Base-by-base conservation (phyloP, 441 rosid species). In the Bocquillonia castaneifolia region DNA sequence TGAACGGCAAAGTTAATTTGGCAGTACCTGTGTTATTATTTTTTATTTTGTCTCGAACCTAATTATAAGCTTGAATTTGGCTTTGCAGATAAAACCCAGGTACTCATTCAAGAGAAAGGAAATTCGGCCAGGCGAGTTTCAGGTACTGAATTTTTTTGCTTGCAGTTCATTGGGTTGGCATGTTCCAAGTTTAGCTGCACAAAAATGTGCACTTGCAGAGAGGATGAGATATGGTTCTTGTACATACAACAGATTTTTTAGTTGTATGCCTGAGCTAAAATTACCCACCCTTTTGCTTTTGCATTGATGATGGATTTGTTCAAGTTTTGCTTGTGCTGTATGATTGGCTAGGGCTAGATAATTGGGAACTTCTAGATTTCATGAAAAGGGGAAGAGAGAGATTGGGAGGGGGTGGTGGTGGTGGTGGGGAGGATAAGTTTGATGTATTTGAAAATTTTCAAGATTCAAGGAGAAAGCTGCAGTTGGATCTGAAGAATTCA, bases 101-200 rank as follows among this genome's bases (percentile, higher is more conserved):
- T 95, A 95, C 75, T 91, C 99, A 36, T 91, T 95, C 81, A 92
- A 88, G 89, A 84, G 99, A 77, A 92, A 92, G 80, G 99, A 95
- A 82, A 77, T 78, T 70, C 91, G 97, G 25, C 81, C 93, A 1
- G 91, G 97, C 42, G 98, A 88, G 26, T 95, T 87, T 85, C 98
- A 92, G 98, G 99, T 95, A 76, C 56, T 51, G 65, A 66, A 42
- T 40, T 36, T 18, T 64, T 37, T 62, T 53, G 47, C 47, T 72
- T 15, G 61, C 14, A 12, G 10, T 67, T 40, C 14, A 51, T 68
- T 14, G 18, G 26, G n/a, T 22, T 67, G 44, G 20, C 26, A 40
- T 45, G n/a, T 20, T 20, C 45, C 17, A 32, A 32, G 25, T 12
- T 10, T 12, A 8, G 20, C 5, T 14, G 34, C 37, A 31, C 32